These are phyloP conservation scores for Pseudogymnoascus sp. DNA, from an alignment of 2,329 filamentous ascomycete species.

Conservation along the genomic window DNA sequence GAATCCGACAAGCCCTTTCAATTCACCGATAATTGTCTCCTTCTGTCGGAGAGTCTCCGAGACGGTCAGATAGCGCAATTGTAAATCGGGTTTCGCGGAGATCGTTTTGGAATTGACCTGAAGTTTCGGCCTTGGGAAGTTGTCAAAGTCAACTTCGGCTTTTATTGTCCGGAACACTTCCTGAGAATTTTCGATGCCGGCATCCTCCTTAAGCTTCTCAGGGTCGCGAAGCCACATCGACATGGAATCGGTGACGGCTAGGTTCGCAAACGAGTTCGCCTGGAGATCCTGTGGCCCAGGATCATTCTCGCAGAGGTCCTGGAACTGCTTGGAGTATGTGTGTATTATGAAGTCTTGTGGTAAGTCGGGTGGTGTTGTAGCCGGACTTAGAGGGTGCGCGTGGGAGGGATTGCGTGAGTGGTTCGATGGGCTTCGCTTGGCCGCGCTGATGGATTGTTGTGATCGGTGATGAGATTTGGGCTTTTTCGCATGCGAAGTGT, in stretches of 20 bases:
- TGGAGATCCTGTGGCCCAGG: slow-evolving; percentile 50
- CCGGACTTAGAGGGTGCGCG: slow-evolving; percentile 62
- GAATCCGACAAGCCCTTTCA: slow-evolving; percentile 70
- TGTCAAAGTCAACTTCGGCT: slow-evolving; percentile 16
- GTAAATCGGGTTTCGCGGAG: slow-evolving; percentile 41
- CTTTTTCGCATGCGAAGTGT: slow-evolving; percentile 62
- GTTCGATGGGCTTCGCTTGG: slow-evolving; percentile 56
- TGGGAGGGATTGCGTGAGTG: slow-evolving; percentile 53
- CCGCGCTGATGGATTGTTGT: slow-evolving; percentile 63
- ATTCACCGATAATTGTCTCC: slow-evolving; percentile 56
- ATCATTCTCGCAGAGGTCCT: slow-evolving; percentile 63
- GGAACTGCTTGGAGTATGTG: slow-evolving; percentile 67
- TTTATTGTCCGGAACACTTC: slow-evolving; percentile 57
- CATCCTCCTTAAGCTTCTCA: slow-evolving; percentile 58
- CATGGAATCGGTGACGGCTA: slow-evolving; percentile 67
- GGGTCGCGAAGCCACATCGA: slow-evolving; percentile 73
- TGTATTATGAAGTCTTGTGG: slow-evolving; percentile 57
- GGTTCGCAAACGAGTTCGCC: slow-evolving; percentile 70
- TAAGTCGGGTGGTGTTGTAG: slow-evolving; percentile 63
- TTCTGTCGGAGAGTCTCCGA: slow-evolving; percentile 41
- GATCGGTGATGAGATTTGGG: slow-evolving; percentile 74
- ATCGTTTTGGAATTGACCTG: slow-evolving; percentile 22
- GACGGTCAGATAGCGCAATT: slow-evolving; percentile 60
- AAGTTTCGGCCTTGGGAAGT: slow-evolving; percentile 25
- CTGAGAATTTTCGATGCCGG: slow-evolving; percentile 49